phyloP scores from a whole-genome alignment of 768 basidiomycete genomes.

The Tubosaeta sp. region DNA sequence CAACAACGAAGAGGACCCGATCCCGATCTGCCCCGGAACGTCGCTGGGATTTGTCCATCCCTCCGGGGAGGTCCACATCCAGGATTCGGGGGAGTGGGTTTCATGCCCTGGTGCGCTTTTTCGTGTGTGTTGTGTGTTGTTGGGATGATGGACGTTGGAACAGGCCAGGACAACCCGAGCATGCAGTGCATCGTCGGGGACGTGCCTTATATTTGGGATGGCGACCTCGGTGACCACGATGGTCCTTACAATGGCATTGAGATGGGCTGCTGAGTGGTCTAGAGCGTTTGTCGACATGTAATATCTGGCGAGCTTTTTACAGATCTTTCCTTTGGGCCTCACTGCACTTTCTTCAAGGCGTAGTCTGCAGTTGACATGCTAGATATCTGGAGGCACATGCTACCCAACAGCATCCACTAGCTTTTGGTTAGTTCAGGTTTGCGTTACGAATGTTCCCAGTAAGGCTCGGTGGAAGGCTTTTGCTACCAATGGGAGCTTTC shows the following conservation, averaged over 20 bases:
- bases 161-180: slow-evolving; percentile 56
- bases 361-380: no score
- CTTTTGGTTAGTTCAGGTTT: no score
- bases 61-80: slow-evolving; percentile 41
- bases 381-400: no score
- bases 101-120: slow-evolving; percentile 44
- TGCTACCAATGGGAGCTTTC: no score
- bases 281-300: no score
- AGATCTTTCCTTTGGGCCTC: no score
- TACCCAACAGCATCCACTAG: no score
- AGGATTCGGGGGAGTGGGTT: slow-evolving; percentile 47
- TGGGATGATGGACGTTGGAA: neutral
- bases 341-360: no score
- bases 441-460: no score
- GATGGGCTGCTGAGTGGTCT: slow-evolving; percentile 22
- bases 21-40: slow-evolving; percentile 34
- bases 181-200: slow-evolving; percentile 23
- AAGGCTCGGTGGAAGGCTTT: no score
- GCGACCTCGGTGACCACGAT: slow-evolving; percentile 42
- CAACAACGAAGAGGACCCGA: slow-evolving; percentile 45
- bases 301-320: no score
- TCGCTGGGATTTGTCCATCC: slow-evolving; percentile 41
- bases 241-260: slow-evolving; percentile 32
- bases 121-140: neutral
- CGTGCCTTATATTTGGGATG: slow-evolving; percentile 39